A percentile compares a stretch with the other conserved stretches of the same genome.
These are phyloP conservation scores for Lepidium campestre DNA, from an alignment of 441 rosid genomes.

Conservation along the genomic window DNA sequence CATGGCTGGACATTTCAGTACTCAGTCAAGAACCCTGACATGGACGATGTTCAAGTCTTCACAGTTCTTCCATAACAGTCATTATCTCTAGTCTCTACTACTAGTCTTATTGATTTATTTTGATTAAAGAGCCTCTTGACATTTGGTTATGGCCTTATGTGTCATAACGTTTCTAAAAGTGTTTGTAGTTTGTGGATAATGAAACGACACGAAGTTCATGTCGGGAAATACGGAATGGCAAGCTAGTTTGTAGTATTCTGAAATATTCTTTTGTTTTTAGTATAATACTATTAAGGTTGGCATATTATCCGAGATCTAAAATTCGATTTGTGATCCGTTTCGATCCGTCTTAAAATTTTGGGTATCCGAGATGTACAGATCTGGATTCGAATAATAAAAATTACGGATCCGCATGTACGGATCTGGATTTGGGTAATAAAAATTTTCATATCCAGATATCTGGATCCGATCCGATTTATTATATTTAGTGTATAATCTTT, in stretches of 20 bases:
- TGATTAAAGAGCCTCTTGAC: background rate
- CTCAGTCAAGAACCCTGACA: constrained; percentile 49
- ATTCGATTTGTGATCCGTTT: too few relatives aligned
- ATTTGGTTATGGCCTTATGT: background rate
- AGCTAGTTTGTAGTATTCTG: background rate
- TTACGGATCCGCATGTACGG: too few relatives aligned
- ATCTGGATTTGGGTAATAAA: too few relatives aligned
- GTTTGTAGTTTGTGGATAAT: background rate
- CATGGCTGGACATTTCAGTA: constrained; percentile 94
- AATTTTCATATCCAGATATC: too few relatives aligned
- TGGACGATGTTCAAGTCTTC: constrained; percentile 66
- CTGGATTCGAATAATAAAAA: too few relatives aligned
- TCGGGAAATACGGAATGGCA: background rate
- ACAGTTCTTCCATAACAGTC: constrained; percentile 44
- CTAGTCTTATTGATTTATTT: background rate
- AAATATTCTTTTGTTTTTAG: background rate
- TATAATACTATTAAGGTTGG: too few relatives aligned
- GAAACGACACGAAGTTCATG: constrained; percentile 13
- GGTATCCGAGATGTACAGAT: too few relatives aligned
- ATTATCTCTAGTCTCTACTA: too few relatives aligned
- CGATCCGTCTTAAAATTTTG: too few relatives aligned
- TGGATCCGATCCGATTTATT: too few relatives aligned
- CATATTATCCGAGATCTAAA: too few relatives aligned
- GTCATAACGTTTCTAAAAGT: background rate
- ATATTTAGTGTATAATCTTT: too few relatives aligned